phyloP scores from a whole-genome alignment of 2,329 filamentous ascomycete genomes.

The Aspergillus brasiliensis region DNA sequence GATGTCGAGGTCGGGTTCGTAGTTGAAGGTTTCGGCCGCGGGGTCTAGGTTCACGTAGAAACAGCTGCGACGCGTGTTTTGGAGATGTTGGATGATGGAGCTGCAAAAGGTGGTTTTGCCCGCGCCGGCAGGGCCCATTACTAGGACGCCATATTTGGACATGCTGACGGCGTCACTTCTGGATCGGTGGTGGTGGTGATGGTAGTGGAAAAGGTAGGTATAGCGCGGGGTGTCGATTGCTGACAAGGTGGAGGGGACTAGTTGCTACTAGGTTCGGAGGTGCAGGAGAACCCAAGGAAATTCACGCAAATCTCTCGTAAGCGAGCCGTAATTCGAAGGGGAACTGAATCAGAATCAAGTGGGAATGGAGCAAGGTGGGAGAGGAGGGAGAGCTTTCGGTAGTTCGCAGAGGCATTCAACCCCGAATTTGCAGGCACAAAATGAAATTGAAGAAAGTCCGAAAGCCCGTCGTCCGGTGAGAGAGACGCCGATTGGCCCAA shows the following conservation, averaged over 20 bases:
- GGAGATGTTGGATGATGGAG: conserved; percentile 87
- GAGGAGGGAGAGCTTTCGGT: no score
- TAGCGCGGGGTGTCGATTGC: background rate
- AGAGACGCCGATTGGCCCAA: background rate
- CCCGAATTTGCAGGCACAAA: background rate
- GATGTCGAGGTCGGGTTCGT: conserved; percentile 91
- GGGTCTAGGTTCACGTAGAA: conserved; percentile 99
- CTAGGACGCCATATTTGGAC: conserved; percentile 92
- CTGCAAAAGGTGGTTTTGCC: conserved; percentile 98
- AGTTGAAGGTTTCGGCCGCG: conserved; percentile 88
- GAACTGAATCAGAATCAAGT: background rate
- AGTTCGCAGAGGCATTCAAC: no score
- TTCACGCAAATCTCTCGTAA: background rate
- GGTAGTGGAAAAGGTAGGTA: background rate
- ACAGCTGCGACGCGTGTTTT: conserved; percentile 85
- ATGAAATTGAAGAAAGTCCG: background rate
- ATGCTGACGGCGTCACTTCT: conserved; percentile 49
- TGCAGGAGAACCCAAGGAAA: background rate
- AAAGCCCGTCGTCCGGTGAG: background rate
- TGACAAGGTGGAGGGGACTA: background rate
- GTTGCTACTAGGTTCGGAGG: background rate
- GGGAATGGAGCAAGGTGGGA: background rate
- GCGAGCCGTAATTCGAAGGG: background rate
- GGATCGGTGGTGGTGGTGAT: background rate
- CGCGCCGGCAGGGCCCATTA: conserved; percentile 94